These are phyloP conservation scores for Geotrichum reessii DNA, from an alignment of 1,139 yeast genomes.

Conservation along the genomic window DNA sequence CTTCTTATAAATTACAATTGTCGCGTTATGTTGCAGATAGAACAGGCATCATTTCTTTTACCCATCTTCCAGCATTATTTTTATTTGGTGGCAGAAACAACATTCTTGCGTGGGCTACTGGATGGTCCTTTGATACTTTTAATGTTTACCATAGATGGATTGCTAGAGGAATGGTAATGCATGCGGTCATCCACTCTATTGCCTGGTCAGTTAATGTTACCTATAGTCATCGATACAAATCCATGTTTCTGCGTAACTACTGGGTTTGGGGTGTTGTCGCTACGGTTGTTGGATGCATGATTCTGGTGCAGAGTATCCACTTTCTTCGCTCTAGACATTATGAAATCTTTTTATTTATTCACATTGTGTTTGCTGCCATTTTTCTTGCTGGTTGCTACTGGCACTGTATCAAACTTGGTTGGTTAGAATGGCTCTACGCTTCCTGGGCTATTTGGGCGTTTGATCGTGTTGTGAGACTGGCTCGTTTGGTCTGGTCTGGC, in stretches of 20 bases:
- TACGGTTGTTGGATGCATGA: slow-evolving; percentile 27
- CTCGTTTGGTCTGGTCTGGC: slow-evolving; percentile 39
- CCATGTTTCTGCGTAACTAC: slow-evolving; percentile 33
- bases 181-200: slow-evolving; percentile 39
- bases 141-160: slow-evolving; percentile 57
- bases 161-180: slow-evolving; percentile 48
- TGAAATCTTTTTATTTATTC: slow-evolving; percentile 43
- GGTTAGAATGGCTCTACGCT: slow-evolving; percentile 37
- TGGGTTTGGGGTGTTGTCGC: slow-evolving; percentile 41
- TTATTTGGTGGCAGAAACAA: slow-evolving; percentile 61
- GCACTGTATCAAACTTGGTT: slow-evolving; percentile 40
- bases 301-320: slow-evolving; percentile 30
- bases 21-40: slow-evolving; percentile 46
- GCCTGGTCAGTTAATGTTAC: slow-evolving; percentile 31
- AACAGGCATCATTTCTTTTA: slow-evolving; percentile 49
- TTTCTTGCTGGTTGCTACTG: slow-evolving; percentile 43
- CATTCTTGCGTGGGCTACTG: slow-evolving; percentile 50
- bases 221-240: slow-evolving; percentile 30
- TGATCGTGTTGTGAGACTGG: slow-evolving; percentile 39
- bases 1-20: slow-evolving; percentile 16
- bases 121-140: slow-evolving; percentile 56
- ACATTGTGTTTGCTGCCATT: slow-evolving; percentile 37
- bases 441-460: slow-evolving; percentile 40
- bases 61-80: slow-evolving; percentile 48
- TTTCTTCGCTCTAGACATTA: slow-evolving; percentile 38